Evolutionary conservation across 2,329 filamentous ascomycete genomes (phyloP).

Genomic region (Bipolaris zeicola): DNA sequence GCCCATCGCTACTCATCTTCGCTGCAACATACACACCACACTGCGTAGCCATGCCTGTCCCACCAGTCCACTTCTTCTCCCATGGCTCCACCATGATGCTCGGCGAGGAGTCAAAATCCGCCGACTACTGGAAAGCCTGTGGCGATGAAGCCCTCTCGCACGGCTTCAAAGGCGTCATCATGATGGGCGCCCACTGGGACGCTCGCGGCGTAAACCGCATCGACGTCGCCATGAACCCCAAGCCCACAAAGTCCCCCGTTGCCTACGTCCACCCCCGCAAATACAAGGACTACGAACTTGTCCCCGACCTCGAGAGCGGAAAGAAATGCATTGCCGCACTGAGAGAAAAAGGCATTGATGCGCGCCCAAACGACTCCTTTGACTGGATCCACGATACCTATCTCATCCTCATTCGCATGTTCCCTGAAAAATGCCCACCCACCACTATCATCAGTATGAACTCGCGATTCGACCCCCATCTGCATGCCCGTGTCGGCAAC

Average conservation of each 20-base stretch:
- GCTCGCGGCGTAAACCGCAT: slow-evolving; percentile 59
- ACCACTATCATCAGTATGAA: slow-evolving; percentile 66
- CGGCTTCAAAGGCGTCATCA: slow-evolving; percentile 66
- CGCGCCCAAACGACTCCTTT: slow-evolving; percentile 60
- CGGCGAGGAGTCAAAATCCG: slow-evolving; percentile 66
- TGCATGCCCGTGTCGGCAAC: slow-evolving; percentile 63
- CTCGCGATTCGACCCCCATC: slow-evolving; percentile 61
- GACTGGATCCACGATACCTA: slow-evolving; percentile 77
- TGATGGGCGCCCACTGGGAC: slow-evolving; percentile 75
- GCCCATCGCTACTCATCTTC: not conserved
- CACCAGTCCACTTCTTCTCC: slow-evolving; percentile 70
- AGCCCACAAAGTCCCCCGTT: slow-evolving; percentile 66
- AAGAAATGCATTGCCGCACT: slow-evolving; percentile 59
- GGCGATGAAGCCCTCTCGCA: slow-evolving; percentile 66
- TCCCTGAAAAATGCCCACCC: slow-evolving; percentile 67
- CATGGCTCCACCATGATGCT: slow-evolving; percentile 77
- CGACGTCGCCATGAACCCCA: slow-evolving; percentile 65
- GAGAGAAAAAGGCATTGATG: slow-evolving; percentile 59
- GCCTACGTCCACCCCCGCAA: slow-evolving; percentile 70
- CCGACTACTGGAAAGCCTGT: slow-evolving; percentile 68
- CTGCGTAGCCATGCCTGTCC: slow-evolving; percentile 35
- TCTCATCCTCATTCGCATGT: slow-evolving; percentile 72
- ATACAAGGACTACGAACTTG: slow-evolving; percentile 66
- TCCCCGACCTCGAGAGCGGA: slow-evolving; percentile 62
- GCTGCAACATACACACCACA: not conserved